Percentiles rank a stretch among this genome's conserved stretches.
phyloP scores from a whole-genome alignment of 768 basidiomycete genomes.

The Rhizopogon vinicolor region DNA sequence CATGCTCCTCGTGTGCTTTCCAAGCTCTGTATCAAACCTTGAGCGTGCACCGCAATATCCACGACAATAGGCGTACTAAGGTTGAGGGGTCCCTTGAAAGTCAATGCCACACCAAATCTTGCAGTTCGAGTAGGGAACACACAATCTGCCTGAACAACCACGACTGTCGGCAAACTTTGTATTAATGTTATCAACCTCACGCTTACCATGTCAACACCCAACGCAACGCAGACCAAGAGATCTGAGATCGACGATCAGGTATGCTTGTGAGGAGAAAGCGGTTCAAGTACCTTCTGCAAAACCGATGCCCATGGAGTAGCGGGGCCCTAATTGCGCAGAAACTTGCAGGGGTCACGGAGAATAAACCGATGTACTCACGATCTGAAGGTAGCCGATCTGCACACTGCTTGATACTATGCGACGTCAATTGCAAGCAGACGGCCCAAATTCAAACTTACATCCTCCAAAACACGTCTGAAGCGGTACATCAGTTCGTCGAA shows the following conservation, averaged over 20 bases:
- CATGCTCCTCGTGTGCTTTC: slow-evolving; percentile 68
- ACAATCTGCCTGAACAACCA: slow-evolving; percentile 67
- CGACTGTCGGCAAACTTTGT: background rate
- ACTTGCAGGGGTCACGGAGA: background rate
- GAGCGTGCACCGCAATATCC: slow-evolving; percentile 5
- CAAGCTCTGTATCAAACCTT: slow-evolving; percentile 33
- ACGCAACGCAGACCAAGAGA: slow-evolving; percentile 82
- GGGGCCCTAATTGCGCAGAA: slow-evolving; percentile 51
- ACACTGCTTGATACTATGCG: slow-evolving; percentile 72
- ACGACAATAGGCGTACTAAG: slow-evolving; percentile 43
- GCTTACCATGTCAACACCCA: slow-evolving; percentile 88
- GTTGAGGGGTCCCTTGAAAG: slow-evolving; percentile 77
- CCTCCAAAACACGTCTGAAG: slow-evolving; percentile 77
- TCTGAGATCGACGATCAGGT: slow-evolving; percentile 37
- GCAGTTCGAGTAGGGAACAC: slow-evolving; percentile 93
- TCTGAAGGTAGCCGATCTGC: slow-evolving; percentile 74
- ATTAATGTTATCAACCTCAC: background rate
- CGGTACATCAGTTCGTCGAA: background rate
- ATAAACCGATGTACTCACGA: slow-evolving; percentile 38
- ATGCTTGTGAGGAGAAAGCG: background rate
- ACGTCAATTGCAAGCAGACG: slow-evolving; percentile 7
- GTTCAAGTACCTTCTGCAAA: slow-evolving; percentile 74
- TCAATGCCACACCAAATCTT: slow-evolving; percentile 86
- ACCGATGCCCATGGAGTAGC: slow-evolving; percentile 91
- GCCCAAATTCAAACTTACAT: slow-evolving; percentile 46